Conservation (phyloP, 305 asterid genomes). For the Fraxinus paxiana region DNA sequence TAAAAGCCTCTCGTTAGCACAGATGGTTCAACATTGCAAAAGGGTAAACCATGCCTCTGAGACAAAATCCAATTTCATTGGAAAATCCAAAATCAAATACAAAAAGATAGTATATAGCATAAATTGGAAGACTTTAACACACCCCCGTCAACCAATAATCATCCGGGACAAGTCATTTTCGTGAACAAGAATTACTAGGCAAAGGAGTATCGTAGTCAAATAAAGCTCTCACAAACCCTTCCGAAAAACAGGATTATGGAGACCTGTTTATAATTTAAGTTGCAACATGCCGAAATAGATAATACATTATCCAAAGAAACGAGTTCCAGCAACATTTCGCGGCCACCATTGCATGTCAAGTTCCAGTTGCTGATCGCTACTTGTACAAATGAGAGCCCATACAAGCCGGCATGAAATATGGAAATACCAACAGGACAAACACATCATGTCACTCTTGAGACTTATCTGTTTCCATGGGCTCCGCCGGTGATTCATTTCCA, state of each 20-base stretch:
- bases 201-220: background rate
- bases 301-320: background rate
- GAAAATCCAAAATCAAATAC: background rate
- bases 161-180: background rate
- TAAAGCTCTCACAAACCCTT: background rate
- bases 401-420: background rate
- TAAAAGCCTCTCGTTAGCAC: background rate
- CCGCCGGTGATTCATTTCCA: background rate
- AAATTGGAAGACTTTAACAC: background rate
- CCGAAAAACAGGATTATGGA: background rate
- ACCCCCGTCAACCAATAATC: background rate
- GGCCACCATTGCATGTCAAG: background rate
- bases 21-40: background rate
- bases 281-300: background rate
- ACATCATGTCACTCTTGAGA: constrained; percentile 14
- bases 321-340: background rate
- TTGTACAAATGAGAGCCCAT: background rate
- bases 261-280: background rate
- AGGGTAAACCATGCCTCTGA: background rate
- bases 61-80: background rate
- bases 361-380: background rate
- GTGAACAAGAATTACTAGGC: background rate
- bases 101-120: background rate
- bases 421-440: background rate
- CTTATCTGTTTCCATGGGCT: constrained; percentile 17